Percentiles rank a stretch among this genome's conserved stretches.
These are phyloP conservation scores for Extremus antarcticus DNA, from an alignment of 495 filamentous ascomycete species.

Conservation along the genomic window DNA sequence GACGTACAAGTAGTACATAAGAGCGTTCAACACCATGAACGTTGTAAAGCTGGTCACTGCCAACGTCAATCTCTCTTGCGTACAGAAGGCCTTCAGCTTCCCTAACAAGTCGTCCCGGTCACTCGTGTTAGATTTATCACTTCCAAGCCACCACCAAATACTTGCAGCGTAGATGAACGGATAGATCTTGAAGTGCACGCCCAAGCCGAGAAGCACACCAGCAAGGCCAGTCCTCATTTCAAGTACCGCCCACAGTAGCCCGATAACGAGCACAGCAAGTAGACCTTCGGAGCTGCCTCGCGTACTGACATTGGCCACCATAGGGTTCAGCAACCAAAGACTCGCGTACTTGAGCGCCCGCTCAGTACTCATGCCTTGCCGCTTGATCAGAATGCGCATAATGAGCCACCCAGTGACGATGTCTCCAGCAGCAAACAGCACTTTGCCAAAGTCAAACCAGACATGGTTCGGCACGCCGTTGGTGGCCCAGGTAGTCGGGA, in stretches of 20 bases:
- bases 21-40: conserved; percentile 58
- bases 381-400: conserved; percentile 43
- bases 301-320: conserved; percentile 95
- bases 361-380: conserved; percentile 36
- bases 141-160: conserved; percentile 53
- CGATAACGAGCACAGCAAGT: conserved; percentile 69
- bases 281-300: conserved; percentile 88
- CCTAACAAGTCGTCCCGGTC: background rate
- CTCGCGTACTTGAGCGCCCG: conserved; percentile 61
- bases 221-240: conserved; percentile 49
- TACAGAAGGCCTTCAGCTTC: background rate
- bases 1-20: conserved; percentile 65
- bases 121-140: background rate
- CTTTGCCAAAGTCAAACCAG: conserved; percentile 80
- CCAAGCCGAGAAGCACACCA: conserved; percentile 65
- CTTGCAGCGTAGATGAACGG: conserved; percentile 87
- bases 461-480: conserved; percentile 13
- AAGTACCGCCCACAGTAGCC: conserved; percentile 69
- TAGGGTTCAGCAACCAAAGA: conserved; percentile 92
- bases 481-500: conserved; percentile 60
- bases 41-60: conserved; percentile 53
- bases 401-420: conserved; percentile 83
- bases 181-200: conserved; percentile 97
- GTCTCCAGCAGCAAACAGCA: conserved; percentile 73
- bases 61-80: conserved; percentile 28